Conservation (phyloP, 2,329 filamentous ascomycete species). For the Botrytis pseudocinerea region DNA sequence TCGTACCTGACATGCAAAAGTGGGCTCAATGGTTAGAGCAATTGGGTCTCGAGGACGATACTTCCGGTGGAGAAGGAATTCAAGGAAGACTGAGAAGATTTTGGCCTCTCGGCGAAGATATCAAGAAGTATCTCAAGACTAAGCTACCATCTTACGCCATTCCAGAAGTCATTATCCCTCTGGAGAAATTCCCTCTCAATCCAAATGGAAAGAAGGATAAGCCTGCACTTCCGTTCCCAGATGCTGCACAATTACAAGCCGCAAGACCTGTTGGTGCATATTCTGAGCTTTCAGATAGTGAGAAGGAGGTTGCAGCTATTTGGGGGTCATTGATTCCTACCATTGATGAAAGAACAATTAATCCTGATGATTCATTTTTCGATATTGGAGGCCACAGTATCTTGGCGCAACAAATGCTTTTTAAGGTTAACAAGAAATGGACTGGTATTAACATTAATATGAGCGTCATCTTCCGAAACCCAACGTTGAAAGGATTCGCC, state of each 20-base stretch:
- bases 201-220: constrained; percentile 86
- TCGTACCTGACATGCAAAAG: constrained; percentile 76
- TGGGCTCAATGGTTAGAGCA: constrained; percentile 69
- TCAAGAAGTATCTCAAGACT: constrained; percentile 67
- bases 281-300: constrained; percentile 54
- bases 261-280: constrained; percentile 50
- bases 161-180: constrained; percentile 70
- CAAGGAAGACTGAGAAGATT: constrained; percentile 38
- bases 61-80: constrained; percentile 44
- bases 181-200: constrained; percentile 74
- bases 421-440: constrained; percentile 65
- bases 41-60: constrained; percentile 54
- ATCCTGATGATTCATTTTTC: constrained; percentile 67
- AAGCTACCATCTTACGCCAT: constrained; percentile 75
- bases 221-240: constrained; percentile 77
- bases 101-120: constrained; percentile 52
- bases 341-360: constrained; percentile 67
- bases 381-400: constrained; percentile 80
- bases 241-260: constrained; percentile 65
- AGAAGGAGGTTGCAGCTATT: constrained; percentile 66
- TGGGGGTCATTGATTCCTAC: constrained; percentile 72
- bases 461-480: constrained; percentile 67
- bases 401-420: constrained; percentile 77
- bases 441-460: constrained; percentile 67
- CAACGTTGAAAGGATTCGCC: constrained; percentile 55